A percentile compares a stretch with the other conserved stretches of the same genome.
phyloP scores from a whole-genome alignment of 768 basidiomycete species.

The Porphyrellus cyaneotinctus region DNA sequence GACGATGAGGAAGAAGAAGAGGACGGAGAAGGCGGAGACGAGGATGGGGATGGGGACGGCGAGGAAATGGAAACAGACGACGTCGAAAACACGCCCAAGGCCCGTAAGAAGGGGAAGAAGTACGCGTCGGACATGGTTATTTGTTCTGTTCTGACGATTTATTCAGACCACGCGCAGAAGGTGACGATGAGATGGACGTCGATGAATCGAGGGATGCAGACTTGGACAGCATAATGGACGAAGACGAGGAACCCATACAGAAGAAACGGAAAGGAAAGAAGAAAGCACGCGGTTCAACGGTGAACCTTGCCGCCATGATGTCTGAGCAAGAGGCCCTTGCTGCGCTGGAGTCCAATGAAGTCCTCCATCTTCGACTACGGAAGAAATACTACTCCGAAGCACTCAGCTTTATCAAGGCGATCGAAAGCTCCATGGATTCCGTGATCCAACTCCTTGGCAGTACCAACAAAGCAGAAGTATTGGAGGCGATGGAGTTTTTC shows the following conservation, averaged over 20 bases:
- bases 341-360: slow-evolving; percentile 60
- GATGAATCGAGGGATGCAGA: slow-evolving; percentile 41
- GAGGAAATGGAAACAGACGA: slow-evolving; percentile 29
- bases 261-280: slow-evolving; percentile 44
- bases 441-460: slow-evolving; percentile 80
- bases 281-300: slow-evolving; percentile 61
- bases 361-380: slow-evolving; percentile 62
- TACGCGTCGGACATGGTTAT: neutral
- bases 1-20: slow-evolving; percentile 33
- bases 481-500: slow-evolving; percentile 90
- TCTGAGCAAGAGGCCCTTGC: slow-evolving; percentile 71
- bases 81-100: slow-evolving; percentile 20
- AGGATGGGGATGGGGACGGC: slow-evolving; percentile 25
- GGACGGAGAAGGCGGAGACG: slow-evolving; percentile 36
- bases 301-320: slow-evolving; percentile 65
- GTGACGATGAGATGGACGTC: slow-evolving; percentile 55
- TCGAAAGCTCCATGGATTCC: slow-evolving; percentile 65
- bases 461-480: slow-evolving; percentile 77
- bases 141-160: slow-evolving; percentile 9
- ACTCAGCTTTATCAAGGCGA: slow-evolving; percentile 70
- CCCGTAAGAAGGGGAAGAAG: slow-evolving; percentile 34
- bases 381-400: slow-evolving; percentile 89
- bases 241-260: slow-evolving; percentile 33
- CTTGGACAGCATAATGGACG: slow-evolving; percentile 36
- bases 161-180: slow-evolving; percentile 22